Evolutionary conservation across 164 flowering plant genomes (phyloP).

Genomic region (Amborella trichopoda): DNA sequence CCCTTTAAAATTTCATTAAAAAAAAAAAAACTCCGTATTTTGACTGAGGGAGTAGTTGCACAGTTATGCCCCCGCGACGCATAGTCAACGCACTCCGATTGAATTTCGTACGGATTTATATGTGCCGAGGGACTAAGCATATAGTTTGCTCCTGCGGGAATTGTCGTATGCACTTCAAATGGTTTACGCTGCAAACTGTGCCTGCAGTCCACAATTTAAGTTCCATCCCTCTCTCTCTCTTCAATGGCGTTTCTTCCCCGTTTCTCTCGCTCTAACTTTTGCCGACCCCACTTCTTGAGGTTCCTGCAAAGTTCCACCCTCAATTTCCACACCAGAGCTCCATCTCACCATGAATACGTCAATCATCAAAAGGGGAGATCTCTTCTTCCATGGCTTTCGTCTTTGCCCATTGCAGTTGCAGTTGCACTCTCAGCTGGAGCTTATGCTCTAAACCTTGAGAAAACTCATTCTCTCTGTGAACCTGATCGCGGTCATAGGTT

Average conservation of each 20-base stretch:
- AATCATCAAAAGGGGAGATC: slow-evolving; percentile 8
- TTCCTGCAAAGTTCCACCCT: slow-evolving; percentile 6
- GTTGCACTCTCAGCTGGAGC: slow-evolving; percentile 45
- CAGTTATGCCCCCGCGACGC: too few species aligned
- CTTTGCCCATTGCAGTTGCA: slow-evolving; percentile 34
- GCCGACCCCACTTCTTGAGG: slow-evolving; percentile 15
- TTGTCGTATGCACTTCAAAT: too few species aligned
- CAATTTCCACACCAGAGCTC: slow-evolving; percentile 2
- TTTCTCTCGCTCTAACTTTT: slow-evolving; percentile 36
- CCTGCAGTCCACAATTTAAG: too few species aligned
- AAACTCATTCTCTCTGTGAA: slow-evolving; percentile 32
- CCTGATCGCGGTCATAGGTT: slow-evolving; percentile 18
- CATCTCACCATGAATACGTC: slow-evolving; percentile 1
- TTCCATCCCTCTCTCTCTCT: too few species aligned
- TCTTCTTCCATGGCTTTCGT: slow-evolving; percentile 9
- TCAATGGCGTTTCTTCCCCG: slow-evolving; percentile 23
- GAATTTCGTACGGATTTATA: too few species aligned
- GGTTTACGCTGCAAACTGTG: too few species aligned
- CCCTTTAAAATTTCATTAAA: too few species aligned
- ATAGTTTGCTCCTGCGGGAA: too few species aligned
- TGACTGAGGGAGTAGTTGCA: too few species aligned
- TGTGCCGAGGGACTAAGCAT: too few species aligned
- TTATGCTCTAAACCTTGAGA: slow-evolving; percentile 14
- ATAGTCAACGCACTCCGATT: too few species aligned
- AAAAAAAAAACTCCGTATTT: too few species aligned